Conservation (phyloP, 2,329 filamentous ascomycete genomes). For the Fusarium albidum region DNA sequence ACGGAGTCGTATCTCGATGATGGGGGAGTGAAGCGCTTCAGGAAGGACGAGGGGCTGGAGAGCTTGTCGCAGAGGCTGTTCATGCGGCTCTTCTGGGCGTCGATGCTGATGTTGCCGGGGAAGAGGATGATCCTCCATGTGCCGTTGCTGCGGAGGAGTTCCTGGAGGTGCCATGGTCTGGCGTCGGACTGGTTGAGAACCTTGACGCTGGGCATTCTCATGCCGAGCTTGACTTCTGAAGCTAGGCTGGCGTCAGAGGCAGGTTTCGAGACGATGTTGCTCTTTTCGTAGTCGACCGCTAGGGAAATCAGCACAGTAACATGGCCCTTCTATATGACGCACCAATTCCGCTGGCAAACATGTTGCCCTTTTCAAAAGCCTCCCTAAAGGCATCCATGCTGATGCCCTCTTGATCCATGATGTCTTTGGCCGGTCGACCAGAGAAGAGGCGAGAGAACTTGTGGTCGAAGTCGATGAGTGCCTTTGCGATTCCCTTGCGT, state of each 20-base stretch:
- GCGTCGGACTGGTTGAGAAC: constrained; percentile 66
- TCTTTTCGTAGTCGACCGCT: constrained; percentile 24
- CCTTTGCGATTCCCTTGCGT: constrained; percentile 55
- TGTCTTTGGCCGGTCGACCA: constrained; percentile 60
- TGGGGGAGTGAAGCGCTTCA: constrained; percentile 18
- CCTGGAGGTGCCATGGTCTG: constrained; percentile 66
- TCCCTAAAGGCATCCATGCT: constrained; percentile 69
- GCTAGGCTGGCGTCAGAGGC: neutral
- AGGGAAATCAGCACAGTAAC: constrained; percentile 2
- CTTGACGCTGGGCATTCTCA: constrained; percentile 66
- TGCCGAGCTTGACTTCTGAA: constrained; percentile 49
- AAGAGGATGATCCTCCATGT: constrained; percentile 69
- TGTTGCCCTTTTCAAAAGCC: constrained; percentile 65
- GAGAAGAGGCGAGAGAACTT: constrained; percentile 38
- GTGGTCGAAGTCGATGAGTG: constrained; percentile 56
- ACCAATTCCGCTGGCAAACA: constrained; percentile 36
- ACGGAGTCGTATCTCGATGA: constrained; percentile 38
- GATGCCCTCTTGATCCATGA: constrained; percentile 67
- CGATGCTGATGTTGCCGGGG: constrained; percentile 61
- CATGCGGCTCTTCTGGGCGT: constrained; percentile 43
- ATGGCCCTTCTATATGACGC: neutral
- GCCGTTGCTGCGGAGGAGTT: constrained; percentile 62
- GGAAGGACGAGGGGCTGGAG: constrained; percentile 45
- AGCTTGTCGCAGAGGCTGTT: constrained; percentile 34
- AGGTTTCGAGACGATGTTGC: constrained; percentile 17